Percentiles rank a stretch among this genome's conserved stretches.
These are phyloP conservation scores for Podaxis pistillaris DNA, from an alignment of 768 basidiomycete species.

Conservation along the genomic window DNA sequence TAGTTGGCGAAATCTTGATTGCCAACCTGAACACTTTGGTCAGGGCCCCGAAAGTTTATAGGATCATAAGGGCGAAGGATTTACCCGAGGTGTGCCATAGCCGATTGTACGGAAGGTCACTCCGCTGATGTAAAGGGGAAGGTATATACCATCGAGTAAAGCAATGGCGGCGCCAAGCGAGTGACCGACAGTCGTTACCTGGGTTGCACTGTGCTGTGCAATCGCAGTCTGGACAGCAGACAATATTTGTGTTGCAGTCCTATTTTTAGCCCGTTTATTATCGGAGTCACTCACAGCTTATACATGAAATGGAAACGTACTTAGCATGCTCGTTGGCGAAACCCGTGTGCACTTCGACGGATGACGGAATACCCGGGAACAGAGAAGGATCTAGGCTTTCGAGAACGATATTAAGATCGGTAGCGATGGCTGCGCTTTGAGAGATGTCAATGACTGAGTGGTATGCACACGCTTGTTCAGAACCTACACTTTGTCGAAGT, in stretches of 20 bases:
- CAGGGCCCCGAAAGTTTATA: neutral
- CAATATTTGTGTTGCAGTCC: conserved; percentile 38
- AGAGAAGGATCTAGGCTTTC: conserved; percentile 31
- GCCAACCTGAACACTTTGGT: conserved; percentile 27
- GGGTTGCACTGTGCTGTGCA: conserved; percentile 26
- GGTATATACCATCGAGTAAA: conserved; percentile 54
- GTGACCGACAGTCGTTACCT: conserved; percentile 43
- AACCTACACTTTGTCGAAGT: conserved; percentile 32
- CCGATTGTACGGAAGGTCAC: conserved; percentile 35
- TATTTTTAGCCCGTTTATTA: conserved; percentile 16
- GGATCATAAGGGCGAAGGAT: neutral
- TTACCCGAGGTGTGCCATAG: conserved; percentile 46
- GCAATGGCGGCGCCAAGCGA: conserved; percentile 47
- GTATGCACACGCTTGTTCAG: neutral
- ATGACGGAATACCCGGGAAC: conserved; percentile 42
- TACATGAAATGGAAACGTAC: conserved; percentile 23
- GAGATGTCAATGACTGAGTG: neutral
- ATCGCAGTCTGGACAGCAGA: conserved; percentile 38
- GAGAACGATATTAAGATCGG: conserved; percentile 35
- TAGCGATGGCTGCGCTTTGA: conserved; percentile 34
- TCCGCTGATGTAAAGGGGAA: conserved; percentile 47
- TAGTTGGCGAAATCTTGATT: conserved; percentile 31
- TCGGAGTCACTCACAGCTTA: neutral
- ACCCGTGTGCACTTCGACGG: conserved; percentile 41
- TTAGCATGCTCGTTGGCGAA: conserved; percentile 42